Percentiles rank a stretch among this genome's conserved stretches.
phyloP scores from a whole-genome alignment of 108 stramenopile genomes.

The Cyclotella choctawhatcheeana region DNA sequence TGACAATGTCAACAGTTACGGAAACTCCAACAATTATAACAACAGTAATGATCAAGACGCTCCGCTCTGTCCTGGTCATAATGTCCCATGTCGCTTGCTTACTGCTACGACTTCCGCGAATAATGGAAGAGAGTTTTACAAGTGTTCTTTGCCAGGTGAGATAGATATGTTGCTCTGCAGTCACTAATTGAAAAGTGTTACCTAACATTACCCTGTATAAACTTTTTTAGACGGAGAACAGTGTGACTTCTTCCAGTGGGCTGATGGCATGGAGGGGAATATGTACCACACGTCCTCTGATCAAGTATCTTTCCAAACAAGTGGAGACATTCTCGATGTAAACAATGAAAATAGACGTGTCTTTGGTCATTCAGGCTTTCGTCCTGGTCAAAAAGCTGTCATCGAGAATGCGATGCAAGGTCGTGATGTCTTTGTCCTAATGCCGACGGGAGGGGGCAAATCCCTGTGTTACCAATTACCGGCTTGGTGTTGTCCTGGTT shows the following conservation, averaged over 20 bases:
- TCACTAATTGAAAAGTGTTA: too few relatives aligned
- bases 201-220: too few relatives aligned
- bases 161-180: not conserved
- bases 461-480: conserved; percentile 96
- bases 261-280: conserved; percentile 70
- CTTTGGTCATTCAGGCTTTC: conserved; percentile 91
- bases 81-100: conserved; percentile 63
- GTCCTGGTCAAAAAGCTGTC: conserved; percentile 91
- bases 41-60: conserved; percentile 31
- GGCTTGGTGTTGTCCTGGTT: conserved; percentile 92
- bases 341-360: conserved; percentile 69
- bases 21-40: conserved; percentile 1
- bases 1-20: conserved; percentile 11
- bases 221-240: conserved; percentile 50
- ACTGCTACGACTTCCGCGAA: conserved; percentile 72
- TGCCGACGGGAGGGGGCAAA: conserved; percentile 97
- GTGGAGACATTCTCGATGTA: conserved; percentile 59
- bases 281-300: conserved; percentile 8
- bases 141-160: conserved; percentile 70
- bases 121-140: conserved; percentile 84
- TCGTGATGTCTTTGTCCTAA: conserved; percentile 96
- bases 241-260: conserved; percentile 93
- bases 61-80: conserved; percentile 83
- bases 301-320: conserved; percentile 6
- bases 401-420: conserved; percentile 91